Conservation (phyloP, 257 asterid species). For the Solanum sitiens region DNA sequence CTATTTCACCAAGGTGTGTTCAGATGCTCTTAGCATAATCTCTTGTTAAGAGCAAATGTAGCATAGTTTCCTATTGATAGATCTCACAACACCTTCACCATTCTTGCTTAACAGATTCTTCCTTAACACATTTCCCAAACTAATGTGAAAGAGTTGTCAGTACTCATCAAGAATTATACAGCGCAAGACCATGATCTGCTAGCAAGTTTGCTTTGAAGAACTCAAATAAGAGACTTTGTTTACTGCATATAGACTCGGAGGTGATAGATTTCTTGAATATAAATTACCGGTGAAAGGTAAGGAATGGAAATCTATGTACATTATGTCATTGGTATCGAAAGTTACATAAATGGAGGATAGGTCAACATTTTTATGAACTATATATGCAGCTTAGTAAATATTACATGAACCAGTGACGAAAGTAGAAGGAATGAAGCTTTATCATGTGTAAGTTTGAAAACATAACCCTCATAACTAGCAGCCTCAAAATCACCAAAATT, state of each 20-base stretch:
- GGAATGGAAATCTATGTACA: neutral
- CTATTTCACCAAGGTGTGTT: no score
- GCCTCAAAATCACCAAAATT: neutral
- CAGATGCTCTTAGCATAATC: no score
- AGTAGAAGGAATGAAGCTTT: neutral
- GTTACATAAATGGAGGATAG: neutral
- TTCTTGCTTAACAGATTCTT: no score
- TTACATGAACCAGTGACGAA: neutral
- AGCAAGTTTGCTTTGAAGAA: neutral
- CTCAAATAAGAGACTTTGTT: neutral
- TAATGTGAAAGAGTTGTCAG: constrained; percentile 55
- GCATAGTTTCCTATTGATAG: no score
- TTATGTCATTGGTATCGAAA: neutral
- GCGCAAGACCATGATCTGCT: constrained; percentile 27
- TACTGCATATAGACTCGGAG: neutral
- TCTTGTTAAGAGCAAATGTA: no score
- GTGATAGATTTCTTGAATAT: neutral
- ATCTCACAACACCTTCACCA: no score
- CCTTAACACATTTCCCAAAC: no score
- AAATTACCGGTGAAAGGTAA: neutral
- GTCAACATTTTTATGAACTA: neutral
- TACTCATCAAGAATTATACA: constrained; percentile 50
- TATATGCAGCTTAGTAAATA: neutral
- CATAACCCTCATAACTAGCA: neutral
- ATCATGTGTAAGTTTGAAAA: neutral